Evolutionary conservation across 768 basidiomycete species (phyloP).

Genomic region (Mycena rebaudengoi): DNA sequence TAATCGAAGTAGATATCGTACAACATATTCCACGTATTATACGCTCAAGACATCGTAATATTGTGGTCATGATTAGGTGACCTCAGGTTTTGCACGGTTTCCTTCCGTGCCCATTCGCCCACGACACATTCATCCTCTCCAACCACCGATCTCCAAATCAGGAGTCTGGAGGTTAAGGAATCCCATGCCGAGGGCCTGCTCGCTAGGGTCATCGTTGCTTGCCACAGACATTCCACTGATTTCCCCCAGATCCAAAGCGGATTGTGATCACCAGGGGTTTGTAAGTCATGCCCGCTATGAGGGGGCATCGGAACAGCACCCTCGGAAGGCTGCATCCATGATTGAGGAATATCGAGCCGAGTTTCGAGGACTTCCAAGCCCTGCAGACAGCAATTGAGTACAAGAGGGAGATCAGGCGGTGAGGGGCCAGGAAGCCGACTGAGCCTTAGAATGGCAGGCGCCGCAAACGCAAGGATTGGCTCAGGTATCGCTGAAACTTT

Average conservation of each 20-base stretch:
- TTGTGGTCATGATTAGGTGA: too few relatives aligned
- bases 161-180: constrained; percentile 58
- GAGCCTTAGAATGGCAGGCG: constrained; percentile 45
- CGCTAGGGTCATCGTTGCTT: constrained; percentile 51
- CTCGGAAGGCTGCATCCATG: neutral
- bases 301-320: constrained; percentile 34
- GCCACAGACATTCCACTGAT: constrained; percentile 66
- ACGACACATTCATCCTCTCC: constrained; percentile 46
- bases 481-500: constrained; percentile 14
- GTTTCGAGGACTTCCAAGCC: constrained; percentile 34
- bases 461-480: constrained; percentile 30
- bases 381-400: constrained; percentile 43
- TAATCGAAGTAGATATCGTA: too few relatives aligned
- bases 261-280: constrained; percentile 38
- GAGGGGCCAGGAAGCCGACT: constrained; percentile 41
- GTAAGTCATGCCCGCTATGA: constrained; percentile 45
- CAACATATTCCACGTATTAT: too few relatives aligned
- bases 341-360: constrained; percentile 15
- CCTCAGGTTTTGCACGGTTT: constrained; percentile 36
- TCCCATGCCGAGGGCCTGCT: constrained; percentile 54
- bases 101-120: constrained; percentile 67
- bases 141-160: constrained; percentile 62
- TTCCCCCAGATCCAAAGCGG: constrained; percentile 56
- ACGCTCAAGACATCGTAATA: too few relatives aligned
- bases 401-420: constrained; percentile 32